Evolutionary conservation across 192 early-diverging fungal species (phyloP), one percentile per base, ranked within the genome.

Genomic region (Thamnidium elegans): DNA sequence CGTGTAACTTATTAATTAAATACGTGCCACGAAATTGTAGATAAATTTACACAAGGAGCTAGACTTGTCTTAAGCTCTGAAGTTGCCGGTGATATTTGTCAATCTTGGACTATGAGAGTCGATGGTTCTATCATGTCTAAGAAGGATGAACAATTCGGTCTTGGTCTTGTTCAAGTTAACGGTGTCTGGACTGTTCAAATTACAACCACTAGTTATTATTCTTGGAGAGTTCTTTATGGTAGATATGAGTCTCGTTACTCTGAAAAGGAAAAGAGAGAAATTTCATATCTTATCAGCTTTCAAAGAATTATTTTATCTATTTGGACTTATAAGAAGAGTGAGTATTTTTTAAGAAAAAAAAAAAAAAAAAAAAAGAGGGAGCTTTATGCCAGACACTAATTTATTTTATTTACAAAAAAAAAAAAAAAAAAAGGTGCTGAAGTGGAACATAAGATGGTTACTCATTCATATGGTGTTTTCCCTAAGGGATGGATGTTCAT

Each of bases 401-500:
- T 42, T 26, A 26, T 26, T 26, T 26, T 26, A 26, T 2, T 32
- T 31, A 26, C 2, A 8, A 30, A 31, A n/a, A 15, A 13, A 1
- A 31, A 55, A 26, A 8, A 30, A 31, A n/a, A 15, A 13, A 1
- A 31, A 55, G 45, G 15, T 26, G 26, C 26, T 50, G 30, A 46
- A 19, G 21, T 32, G 17, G 31, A 63, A 19, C 61, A 50, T 23
- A 55, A 72, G 15, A 46, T 63, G 23, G 62, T 67, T 14, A 66
- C 45, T 32, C 66, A 45, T 10, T 45, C 21, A 2, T 63, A 63
- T 42, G 71, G 65, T 34, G 30, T 72, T 3, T 72, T 72, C 71
- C 71, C 71, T 30, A 67, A 72, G 60, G 45, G 58, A 1, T 63
- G 66, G 65, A 55, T 72, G 58, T 72, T 67, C 36, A 66, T 72